Percentiles rank a stretch among this genome's conserved stretches.
phyloP scores from a whole-genome alignment of 768 basidiomycete genomes.

The Tulasnella sp. region DNA sequence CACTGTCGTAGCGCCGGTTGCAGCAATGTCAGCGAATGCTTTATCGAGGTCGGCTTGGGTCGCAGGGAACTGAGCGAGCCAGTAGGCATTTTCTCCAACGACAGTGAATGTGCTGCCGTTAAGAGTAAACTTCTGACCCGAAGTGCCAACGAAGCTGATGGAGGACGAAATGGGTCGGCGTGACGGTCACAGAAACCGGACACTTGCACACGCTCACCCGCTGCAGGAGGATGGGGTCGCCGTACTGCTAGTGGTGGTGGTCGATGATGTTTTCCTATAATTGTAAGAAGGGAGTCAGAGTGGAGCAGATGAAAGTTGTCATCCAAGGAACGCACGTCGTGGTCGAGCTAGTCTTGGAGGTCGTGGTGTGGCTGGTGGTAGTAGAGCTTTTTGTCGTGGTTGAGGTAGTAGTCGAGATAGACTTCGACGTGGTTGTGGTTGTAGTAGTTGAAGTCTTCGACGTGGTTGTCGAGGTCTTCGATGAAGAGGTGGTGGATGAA shows the following conservation, averaged over 20 bases:
- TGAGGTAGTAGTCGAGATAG: background rate
- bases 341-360: background rate
- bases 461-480: background rate
- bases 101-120: conserved; percentile 26
- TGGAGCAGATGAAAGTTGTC: conserved; percentile 9
- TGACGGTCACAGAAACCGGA: background rate
- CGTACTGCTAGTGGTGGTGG: background rate
- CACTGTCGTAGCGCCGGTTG: conserved; percentile 40
- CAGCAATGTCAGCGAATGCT: conserved; percentile 41
- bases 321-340: conserved; percentile 2
- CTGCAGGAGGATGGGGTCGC: background rate
- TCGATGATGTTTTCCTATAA: background rate
- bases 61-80: conserved; percentile 39
- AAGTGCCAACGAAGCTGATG: conserved; percentile 32
- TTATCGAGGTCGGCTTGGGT: conserved; percentile 38
- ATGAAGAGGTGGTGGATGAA: background rate
- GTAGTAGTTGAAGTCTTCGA: background rate
- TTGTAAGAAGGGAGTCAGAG: background rate
- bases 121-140: conserved; percentile 42
- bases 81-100: conserved; percentile 42
- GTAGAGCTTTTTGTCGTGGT: background rate
- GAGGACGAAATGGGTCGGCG: background rate
- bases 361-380: background rate
- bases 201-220: background rate
- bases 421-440: background rate